A percentile compares a stretch with the other conserved stretches of the same genome.
Evolutionary conservation across 331 rosid species (phyloP).

Genomic region (Stylosanthes scabra): DNA sequence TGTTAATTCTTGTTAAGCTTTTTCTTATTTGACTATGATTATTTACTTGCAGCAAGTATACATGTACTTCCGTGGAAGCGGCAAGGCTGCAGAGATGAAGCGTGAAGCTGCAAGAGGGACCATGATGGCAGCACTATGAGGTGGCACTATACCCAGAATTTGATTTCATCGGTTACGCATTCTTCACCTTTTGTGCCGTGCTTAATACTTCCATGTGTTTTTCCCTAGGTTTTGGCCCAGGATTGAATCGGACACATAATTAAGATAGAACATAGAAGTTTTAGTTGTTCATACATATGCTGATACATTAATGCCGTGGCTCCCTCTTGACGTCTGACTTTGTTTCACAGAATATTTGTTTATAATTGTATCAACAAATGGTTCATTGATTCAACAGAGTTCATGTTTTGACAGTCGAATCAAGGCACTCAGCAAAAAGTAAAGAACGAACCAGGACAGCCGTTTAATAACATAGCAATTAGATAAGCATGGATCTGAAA

Average conservation of each 20-base stretch:
- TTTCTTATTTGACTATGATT: constrained; percentile 28
- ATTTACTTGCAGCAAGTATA: constrained; percentile 84
- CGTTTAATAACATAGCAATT: neutral
- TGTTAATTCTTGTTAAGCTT: neutral
- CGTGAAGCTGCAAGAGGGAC: constrained; percentile 82
- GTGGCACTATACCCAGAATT: constrained; percentile 26
- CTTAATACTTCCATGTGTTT: constrained; percentile 46
- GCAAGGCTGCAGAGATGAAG: constrained; percentile 74
- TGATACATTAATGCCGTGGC: constrained; percentile 33
- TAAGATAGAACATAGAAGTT: constrained; percentile 38
- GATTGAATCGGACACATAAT: constrained; percentile 39
- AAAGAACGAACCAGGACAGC: neutral
- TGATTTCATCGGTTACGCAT: constrained; percentile 25
- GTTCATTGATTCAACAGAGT: constrained; percentile 7
- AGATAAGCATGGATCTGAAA: no score
- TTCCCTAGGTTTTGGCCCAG: constrained; percentile 34
- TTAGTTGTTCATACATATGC: constrained; percentile 45
- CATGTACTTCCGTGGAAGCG: constrained; percentile 95
- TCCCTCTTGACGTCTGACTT: neutral
- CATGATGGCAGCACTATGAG: constrained; percentile 85
- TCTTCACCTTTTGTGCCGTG: constrained; percentile 39
- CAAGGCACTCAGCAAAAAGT: constrained; percentile 6
- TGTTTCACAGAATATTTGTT: neutral
- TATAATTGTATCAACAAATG: constrained; percentile 2
- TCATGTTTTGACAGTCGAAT: constrained; percentile 12